phyloP scores from a whole-genome alignment of 345 rosid genomes.

The Boechera divaricarpa region DNA sequence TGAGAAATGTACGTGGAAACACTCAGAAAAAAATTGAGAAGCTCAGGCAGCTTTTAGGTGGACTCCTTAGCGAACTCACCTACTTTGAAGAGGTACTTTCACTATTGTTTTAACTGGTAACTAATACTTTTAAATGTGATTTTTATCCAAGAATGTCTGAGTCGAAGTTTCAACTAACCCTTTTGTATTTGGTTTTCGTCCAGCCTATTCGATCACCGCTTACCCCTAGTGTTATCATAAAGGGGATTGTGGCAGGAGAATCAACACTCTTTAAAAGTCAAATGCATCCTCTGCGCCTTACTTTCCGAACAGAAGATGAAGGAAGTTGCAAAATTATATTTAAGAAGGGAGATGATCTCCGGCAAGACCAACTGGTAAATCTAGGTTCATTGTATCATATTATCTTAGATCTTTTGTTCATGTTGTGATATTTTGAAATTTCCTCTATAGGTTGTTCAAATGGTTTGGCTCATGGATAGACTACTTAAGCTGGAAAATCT shows the following conservation, averaged over 20 bases:
- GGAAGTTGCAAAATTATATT: conserved; percentile 85
- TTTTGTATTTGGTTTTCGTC: conserved; percentile 39
- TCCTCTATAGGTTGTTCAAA: conserved; percentile 79
- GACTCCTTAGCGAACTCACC: no score
- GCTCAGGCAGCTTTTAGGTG: no score
- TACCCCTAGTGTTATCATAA: conserved; percentile 75
- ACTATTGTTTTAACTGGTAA: no score
- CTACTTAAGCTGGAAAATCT: conserved; percentile 93
- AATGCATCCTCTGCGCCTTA: conserved; percentile 67
- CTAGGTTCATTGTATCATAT: conserved; percentile 1
- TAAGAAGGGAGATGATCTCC: conserved; percentile 98
- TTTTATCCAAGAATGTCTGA: conserved; percentile 11
- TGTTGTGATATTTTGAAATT: background rate
- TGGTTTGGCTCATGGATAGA: conserved; percentile 99
- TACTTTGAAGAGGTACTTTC: no score
- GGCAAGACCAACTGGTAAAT: conserved; percentile 60
- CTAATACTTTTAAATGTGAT: no score
- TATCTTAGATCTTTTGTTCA: background rate
- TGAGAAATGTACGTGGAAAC: no score
- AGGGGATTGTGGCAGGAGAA: conserved; percentile 86
- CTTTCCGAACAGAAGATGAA: conserved; percentile 73
- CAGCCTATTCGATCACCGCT: conserved; percentile 96
- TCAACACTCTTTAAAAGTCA: conserved; percentile 96
- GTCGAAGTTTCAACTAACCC: conserved; percentile 22
- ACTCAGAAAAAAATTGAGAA: no score